Evolutionary conservation across 768 basidiomycete genomes (phyloP).

Genomic region (Naganishia onofrii): DNA sequence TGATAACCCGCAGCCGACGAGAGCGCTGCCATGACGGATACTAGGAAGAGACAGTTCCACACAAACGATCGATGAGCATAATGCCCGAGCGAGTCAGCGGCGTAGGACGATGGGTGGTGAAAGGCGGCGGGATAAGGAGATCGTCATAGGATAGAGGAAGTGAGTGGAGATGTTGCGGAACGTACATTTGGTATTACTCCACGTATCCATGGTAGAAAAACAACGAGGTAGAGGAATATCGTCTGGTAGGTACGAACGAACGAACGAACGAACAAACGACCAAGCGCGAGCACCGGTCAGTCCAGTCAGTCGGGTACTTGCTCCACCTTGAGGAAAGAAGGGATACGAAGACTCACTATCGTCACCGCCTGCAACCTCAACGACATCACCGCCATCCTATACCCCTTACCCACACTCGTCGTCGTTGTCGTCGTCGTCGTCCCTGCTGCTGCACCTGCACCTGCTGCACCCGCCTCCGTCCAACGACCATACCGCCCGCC

Average conservation of each 20-base stretch:
- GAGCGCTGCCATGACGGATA: constrained; percentile 50
- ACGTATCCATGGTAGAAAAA: constrained; percentile 47
- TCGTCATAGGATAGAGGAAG: neutral
- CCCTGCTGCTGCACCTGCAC: too few relatives aligned
- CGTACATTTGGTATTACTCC: constrained; percentile 50
- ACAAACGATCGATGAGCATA: constrained; percentile 7
- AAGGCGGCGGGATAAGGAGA: neutral
- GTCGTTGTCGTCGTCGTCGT: neutral
- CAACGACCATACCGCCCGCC: constrained; percentile 20
- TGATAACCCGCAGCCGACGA: constrained; percentile 41
- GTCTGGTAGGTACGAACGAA: too few relatives aligned
- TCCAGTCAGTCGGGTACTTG: too few relatives aligned
- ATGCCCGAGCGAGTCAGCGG: neutral
- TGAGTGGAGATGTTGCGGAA: neutral
- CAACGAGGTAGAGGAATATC: constrained; percentile 50
- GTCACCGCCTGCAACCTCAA: constrained; percentile 40
- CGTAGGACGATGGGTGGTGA: too few relatives aligned
- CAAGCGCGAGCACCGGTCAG: too few relatives aligned
- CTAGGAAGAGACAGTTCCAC: too few relatives aligned
- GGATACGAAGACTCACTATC: constrained; percentile 46
- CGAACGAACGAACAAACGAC: too few relatives aligned
- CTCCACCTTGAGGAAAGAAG: too few relatives aligned
- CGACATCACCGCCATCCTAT: constrained; percentile 36
- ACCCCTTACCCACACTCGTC: constrained; percentile 15
- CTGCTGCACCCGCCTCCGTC: too few relatives aligned